Evolutionary conservation across 2,329 filamentous ascomycete species (phyloP).

Genomic region (Thielaviopsis ethacetica): DNA sequence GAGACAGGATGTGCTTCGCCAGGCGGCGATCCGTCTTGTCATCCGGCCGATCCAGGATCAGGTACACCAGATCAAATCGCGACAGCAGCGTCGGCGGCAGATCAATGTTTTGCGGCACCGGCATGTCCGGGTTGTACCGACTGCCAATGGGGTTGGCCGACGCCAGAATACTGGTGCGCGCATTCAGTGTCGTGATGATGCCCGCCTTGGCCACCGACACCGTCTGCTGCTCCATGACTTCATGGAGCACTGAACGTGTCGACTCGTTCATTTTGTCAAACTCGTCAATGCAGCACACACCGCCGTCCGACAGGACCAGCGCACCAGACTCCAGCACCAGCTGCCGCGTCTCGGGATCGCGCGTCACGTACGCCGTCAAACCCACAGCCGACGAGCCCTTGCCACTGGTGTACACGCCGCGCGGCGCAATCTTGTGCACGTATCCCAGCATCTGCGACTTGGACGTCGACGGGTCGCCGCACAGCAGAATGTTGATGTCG

Average conservation of each 20-base stretch:
- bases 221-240: constrained; percentile 80
- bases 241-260: constrained; percentile 66
- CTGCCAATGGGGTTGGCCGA: constrained; percentile 97
- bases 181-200: constrained; percentile 93
- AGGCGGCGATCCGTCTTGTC: constrained; percentile 78
- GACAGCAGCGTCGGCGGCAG: constrained; percentile 87
- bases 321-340: constrained; percentile 68
- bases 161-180: constrained; percentile 84
- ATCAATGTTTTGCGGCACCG: constrained; percentile 96
- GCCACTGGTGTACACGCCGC: constrained; percentile 67
- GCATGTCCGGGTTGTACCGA: constrained; percentile 90
- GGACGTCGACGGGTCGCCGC: constrained; percentile 88
- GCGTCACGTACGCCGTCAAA: constrained; percentile 66
- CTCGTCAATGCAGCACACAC: constrained; percentile 72
- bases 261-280: constrained; percentile 76
- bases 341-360: constrained; percentile 64
- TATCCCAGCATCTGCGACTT: constrained; percentile 93
- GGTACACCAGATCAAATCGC: constrained; percentile 91
- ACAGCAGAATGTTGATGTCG: constrained; percentile 93
- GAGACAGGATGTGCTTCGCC: constrained; percentile 81
- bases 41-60: constrained; percentile 86
- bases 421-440: constrained; percentile 92
- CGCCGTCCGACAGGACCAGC: constrained; percentile 62
- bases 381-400: constrained; percentile 69
- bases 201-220: constrained; percentile 79